Percentiles rank a stretch among this genome's conserved stretches.
Evolutionary conservation across 129 eudicot genomes (phyloP).

Genomic region (Ambrosia trifida): DNA sequence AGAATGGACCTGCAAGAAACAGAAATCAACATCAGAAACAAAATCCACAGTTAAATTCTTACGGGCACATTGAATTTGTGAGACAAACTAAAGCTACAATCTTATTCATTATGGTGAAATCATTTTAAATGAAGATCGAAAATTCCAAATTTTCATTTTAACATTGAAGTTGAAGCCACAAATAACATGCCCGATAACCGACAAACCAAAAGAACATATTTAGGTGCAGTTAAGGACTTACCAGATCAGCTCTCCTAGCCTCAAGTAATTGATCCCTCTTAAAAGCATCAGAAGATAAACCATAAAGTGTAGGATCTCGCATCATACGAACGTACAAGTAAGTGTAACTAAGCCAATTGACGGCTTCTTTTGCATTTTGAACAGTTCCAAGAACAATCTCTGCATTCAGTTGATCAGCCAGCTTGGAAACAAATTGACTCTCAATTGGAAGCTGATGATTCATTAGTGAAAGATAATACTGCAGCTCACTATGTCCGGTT

Average conservation of each 20-base stretch:
- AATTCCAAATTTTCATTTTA: background rate
- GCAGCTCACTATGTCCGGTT: constrained; percentile 78
- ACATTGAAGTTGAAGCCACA: background rate
- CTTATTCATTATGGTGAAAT: background rate
- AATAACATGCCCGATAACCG: background rate
- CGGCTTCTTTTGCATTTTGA: constrained; percentile 90
- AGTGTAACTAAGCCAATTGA: constrained; percentile 80
- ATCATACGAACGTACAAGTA: constrained; percentile 86
- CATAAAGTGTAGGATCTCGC: constrained; percentile 77
- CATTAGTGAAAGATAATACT: constrained; percentile 83
- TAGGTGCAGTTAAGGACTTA: constrained; percentile 30
- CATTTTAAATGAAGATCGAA: background rate
- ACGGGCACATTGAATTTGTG: background rate
- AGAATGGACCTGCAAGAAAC: constrained; percentile 72
- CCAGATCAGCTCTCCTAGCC: constrained; percentile 90
- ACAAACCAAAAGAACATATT: background rate
- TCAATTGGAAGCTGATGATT: constrained; percentile 97
- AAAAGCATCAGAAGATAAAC: constrained; percentile 67
- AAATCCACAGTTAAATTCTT: background rate
- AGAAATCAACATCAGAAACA: background rate
- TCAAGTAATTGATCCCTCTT: constrained; percentile 43
- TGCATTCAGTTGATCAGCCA: constrained; percentile 95
- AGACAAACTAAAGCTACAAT: background rate
- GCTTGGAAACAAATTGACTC: constrained; percentile 80
- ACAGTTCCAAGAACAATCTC: constrained; percentile 95